phyloP scores from a whole-genome alignment of 2,329 filamentous ascomycete species.

The Aspergillus candidus region DNA sequence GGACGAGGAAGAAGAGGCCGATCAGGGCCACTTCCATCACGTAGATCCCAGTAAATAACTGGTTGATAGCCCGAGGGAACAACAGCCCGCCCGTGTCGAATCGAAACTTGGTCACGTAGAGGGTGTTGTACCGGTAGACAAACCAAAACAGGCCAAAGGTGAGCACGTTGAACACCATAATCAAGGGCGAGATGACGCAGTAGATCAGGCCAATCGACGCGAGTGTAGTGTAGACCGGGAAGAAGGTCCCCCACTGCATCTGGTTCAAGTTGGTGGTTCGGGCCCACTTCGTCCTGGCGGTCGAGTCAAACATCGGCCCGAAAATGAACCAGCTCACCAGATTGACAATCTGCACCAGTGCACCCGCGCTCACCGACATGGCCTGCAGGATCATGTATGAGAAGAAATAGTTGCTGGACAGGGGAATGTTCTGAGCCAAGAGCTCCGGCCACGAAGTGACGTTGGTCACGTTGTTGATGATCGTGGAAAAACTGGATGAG shows the following conservation, averaged over 20 bases:
- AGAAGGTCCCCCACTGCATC: constrained; percentile 87
- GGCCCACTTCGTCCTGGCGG: constrained; percentile 73
- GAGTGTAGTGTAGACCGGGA: constrained; percentile 94
- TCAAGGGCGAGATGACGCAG: constrained; percentile 79
- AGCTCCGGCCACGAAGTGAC: constrained; percentile 65
- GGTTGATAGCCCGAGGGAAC: constrained; percentile 89
- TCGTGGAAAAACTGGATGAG: constrained; percentile 64
- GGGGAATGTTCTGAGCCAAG: constrained; percentile 73
- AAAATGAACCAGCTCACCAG: constrained; percentile 77
- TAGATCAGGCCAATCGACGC: constrained; percentile 90
- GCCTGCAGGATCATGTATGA: constrained; percentile 97
- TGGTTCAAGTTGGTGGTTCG: constrained; percentile 72
- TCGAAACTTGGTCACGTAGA: constrained; percentile 86
- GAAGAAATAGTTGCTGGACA: constrained; percentile 93
- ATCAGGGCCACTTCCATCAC: constrained; percentile 89
- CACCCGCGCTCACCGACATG: constrained; percentile 82
- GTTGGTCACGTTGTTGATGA: constrained; percentile 57
- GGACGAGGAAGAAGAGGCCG: constrained; percentile 78
- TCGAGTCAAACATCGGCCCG: constrained; percentile 75
- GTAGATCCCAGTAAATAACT: constrained; percentile 90
- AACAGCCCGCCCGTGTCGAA: constrained; percentile 88
- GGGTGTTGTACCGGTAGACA: constrained; percentile 91
- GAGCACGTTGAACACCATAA: constrained; percentile 86
- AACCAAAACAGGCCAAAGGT: constrained; percentile 90
- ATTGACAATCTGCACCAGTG: constrained; percentile 73